Percentiles rank a stretch among this genome's conserved stretches.
Conservation (phyloP, 495 filamentous ascomycete genomes). For the Stereocaulon alpinum region DNA sequence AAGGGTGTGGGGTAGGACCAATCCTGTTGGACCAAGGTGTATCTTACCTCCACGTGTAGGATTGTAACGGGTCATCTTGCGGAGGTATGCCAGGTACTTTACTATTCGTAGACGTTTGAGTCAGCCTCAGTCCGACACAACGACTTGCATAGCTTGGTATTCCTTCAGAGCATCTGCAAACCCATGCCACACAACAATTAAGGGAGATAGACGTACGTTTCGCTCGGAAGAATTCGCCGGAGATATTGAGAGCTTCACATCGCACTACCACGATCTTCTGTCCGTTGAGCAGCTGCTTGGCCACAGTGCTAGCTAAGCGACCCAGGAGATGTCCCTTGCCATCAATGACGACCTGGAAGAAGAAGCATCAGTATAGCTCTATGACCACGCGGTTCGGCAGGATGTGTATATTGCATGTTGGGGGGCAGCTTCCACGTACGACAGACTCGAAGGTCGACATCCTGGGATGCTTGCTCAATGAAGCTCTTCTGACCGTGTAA, state of each 20-base stretch:
- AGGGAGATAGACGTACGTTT: constrained; percentile 66
- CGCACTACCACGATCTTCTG: constrained; percentile 99
- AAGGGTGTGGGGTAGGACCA: background rate
- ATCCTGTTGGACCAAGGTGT: constrained; percentile 14
- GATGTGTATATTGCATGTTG: constrained; percentile 23
- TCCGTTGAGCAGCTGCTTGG: constrained; percentile 98
- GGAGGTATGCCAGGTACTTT: constrained; percentile 99
- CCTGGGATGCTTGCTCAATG: constrained; percentile 49
- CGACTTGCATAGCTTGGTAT: background rate
- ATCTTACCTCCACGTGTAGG: constrained; percentile 85
- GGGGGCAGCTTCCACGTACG: constrained; percentile 51
- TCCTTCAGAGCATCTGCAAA: background rate
- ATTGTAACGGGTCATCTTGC: constrained; percentile 99
- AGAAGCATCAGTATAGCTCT: constrained; percentile 15
- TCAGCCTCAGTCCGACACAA: constrained; percentile 27
- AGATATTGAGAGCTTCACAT: constrained; percentile 99
- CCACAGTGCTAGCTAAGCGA: constrained; percentile 96
- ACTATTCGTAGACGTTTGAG: constrained; percentile 48
- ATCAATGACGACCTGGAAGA: constrained; percentile 82
- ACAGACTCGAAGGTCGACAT: constrained; percentile 98
- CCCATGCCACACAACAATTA: background rate
- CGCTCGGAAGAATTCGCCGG: constrained; percentile 98
- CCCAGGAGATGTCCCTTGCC: constrained; percentile 99
- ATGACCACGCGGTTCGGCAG: background rate
- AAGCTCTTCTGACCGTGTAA: constrained; percentile 31